phyloP scores from a whole-genome alignment of 2,329 filamentous ascomycete species.

The Gremmenia infestans region DNA sequence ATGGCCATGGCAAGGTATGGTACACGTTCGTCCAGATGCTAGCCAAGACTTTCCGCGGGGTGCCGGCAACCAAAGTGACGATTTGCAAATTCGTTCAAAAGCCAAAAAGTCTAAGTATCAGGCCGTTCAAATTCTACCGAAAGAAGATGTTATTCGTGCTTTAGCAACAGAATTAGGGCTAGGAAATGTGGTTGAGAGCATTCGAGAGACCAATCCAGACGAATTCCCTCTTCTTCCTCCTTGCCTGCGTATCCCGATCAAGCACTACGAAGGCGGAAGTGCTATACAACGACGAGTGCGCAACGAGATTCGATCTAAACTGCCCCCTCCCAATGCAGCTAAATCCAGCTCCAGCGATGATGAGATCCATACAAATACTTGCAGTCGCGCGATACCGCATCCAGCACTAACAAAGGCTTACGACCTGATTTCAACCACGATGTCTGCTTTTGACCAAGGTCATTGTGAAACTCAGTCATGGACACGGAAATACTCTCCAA shows the following conservation, averaged over 20 bases:
- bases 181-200: constrained; percentile 9
- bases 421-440: constrained; percentile 49
- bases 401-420: constrained; percentile 57
- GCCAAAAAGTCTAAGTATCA: constrained; percentile 28
- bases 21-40: constrained; percentile 53
- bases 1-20: constrained; percentile 65
- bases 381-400: constrained; percentile 36
- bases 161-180: constrained; percentile 21
- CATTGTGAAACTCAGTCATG: constrained; percentile 70
- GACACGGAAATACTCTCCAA: constrained; percentile 81
- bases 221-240: constrained; percentile 39
- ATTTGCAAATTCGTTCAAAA: not conserved
- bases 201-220: constrained; percentile 25
- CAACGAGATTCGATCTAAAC: constrained; percentile 37
- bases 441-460: constrained; percentile 77
- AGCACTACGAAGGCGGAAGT: constrained; percentile 53
- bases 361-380: constrained; percentile 30
- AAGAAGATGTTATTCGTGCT: constrained; percentile 26
- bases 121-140: constrained; percentile 18
- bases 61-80: not conserved
- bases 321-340: constrained; percentile 2
- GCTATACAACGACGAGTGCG: constrained; percentile 47
- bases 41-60: not conserved
- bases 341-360: constrained; percentile 32
- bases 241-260: constrained; percentile 49